These are phyloP conservation scores for Tubosaeta sp. DNA, from an alignment of 768 basidiomycete genomes.

Conservation along the genomic window DNA sequence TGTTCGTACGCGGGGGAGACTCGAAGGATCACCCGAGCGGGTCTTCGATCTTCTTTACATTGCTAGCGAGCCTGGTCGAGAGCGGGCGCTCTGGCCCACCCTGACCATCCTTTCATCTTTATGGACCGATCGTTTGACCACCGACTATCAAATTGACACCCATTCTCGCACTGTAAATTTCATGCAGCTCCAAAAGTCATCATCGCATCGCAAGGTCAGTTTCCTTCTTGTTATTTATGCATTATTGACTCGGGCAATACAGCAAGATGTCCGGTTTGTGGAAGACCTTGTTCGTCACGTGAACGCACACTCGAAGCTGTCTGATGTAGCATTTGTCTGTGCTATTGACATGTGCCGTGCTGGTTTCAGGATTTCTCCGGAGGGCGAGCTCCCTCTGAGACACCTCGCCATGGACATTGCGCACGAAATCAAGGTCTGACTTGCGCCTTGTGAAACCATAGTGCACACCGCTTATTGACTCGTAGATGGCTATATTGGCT, in stretches of 20 bases:
- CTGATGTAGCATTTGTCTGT: constrained; percentile 67
- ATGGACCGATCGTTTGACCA: constrained; percentile 66
- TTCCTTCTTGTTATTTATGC: not conserved
- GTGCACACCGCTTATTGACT: not conserved
- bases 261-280: constrained; percentile 50
- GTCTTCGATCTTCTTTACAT: constrained; percentile 77
- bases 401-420: constrained; percentile 68
- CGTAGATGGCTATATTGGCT: constrained; percentile 22
- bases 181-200: constrained; percentile 27
- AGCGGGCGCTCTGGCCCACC: constrained; percentile 72
- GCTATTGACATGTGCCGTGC: constrained; percentile 75
- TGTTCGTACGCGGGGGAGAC: constrained; percentile 53
- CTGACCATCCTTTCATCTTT: constrained; percentile 70
- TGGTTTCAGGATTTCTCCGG: constrained; percentile 48
- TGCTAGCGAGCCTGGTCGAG: constrained; percentile 39
- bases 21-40: constrained; percentile 82
- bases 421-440: constrained; percentile 69
- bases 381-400: constrained; percentile 59
- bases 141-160: constrained; percentile 46
- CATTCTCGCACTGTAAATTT: constrained; percentile 31
- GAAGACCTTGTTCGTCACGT: constrained; percentile 62
- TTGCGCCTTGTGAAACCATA: constrained; percentile 17
- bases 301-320: constrained; percentile 48
- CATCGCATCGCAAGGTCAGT: constrained; percentile 29
- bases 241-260: constrained; percentile 1